These are phyloP conservation scores for Mimosa bimucronata DNA, from an alignment of 306 rosid genomes.

Conservation along the genomic window DNA sequence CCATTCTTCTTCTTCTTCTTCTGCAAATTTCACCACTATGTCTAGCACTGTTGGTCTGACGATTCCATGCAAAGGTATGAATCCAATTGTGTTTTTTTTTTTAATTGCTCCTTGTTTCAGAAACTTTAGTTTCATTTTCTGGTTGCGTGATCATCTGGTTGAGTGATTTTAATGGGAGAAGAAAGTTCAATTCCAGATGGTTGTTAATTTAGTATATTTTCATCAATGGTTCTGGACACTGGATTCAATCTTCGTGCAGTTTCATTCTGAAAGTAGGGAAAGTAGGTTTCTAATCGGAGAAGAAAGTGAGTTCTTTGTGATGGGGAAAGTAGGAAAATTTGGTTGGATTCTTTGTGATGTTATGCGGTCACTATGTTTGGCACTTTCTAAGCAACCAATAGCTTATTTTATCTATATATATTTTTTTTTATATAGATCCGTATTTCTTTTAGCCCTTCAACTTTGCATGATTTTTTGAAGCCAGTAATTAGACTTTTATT, in stretches of 20 bases:
- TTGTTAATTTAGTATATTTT: too few species aligned
- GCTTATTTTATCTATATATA: not conserved
- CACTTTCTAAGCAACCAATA: not conserved
- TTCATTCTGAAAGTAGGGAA: not conserved
- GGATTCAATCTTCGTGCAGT: not conserved
- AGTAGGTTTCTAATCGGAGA: not conserved
- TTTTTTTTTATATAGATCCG: not conserved
- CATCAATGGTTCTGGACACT: too few species aligned
- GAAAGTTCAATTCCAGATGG: too few species aligned
- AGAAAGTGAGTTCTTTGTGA: not conserved
- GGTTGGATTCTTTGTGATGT: not conserved
- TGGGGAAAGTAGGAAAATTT: not conserved
- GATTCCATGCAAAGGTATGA: slow-evolving; percentile 39
- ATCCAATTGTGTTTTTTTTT: not conserved
- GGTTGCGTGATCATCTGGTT: too few species aligned
- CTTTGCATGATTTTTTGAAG: not conserved
- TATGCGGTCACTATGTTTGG: not conserved
- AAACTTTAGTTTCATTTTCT: too few species aligned
- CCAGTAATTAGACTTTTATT: not conserved
- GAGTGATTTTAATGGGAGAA: too few species aligned
- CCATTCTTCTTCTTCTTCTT: not conserved
- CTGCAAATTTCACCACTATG: slow-evolving; percentile 11
- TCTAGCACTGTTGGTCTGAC: slow-evolving; percentile 33
- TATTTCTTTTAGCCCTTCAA: not conserved
- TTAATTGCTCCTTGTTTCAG: not conserved